Base-by-base conservation (phyloP, 805 yeast species). In the Brettanomyces bruxellensis region DNA sequence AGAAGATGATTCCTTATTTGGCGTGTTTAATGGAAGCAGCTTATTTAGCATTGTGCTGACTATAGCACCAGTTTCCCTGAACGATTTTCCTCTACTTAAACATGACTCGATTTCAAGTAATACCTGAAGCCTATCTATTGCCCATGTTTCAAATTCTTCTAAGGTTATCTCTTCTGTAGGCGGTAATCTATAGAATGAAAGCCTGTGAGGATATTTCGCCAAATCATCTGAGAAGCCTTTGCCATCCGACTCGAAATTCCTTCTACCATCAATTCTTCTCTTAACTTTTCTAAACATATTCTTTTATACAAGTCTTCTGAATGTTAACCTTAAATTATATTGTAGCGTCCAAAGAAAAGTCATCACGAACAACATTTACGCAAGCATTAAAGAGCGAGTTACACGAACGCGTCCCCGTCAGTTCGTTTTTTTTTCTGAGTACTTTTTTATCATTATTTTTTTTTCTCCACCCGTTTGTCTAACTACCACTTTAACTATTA, bases 71-170 rank as follows among this genome's bases (percentile, higher is more conserved):
- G 79, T 76, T 47, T 89, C 96, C 52, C 75, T 77, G 41, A 75
- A 59, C 1, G 75, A 62, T 56, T 80, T 79, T 49, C 81, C 80
- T 54, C 95, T 72, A 24, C 83, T 78, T 39, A 74, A 57, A 51
- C 85, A 78, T 1, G 87, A 75, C 57, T 91, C 97, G 44, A 93
- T 82, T 59, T 88, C 96, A 46, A 89, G 75, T 48, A 93, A 70
- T 7, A 93, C 78, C 58, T 83, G 81, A 51, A 91, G 71, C 49
- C 99, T 69, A 58, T 91, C 98, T 46, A 93, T 83, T 4, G 98
- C 98, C 96, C 97, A 93, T 4, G 74, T 72, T 66, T 93, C 99
- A 64, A 93, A 93, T 57, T 93, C 86, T 52, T 90, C 97, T 14
- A 93, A 65, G 0, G 97, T 87, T 56, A 93, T 81, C 64, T 93